Conservation (phyloP, 148 eudicot genomes). For the Vaccinium darrowii region DNA sequence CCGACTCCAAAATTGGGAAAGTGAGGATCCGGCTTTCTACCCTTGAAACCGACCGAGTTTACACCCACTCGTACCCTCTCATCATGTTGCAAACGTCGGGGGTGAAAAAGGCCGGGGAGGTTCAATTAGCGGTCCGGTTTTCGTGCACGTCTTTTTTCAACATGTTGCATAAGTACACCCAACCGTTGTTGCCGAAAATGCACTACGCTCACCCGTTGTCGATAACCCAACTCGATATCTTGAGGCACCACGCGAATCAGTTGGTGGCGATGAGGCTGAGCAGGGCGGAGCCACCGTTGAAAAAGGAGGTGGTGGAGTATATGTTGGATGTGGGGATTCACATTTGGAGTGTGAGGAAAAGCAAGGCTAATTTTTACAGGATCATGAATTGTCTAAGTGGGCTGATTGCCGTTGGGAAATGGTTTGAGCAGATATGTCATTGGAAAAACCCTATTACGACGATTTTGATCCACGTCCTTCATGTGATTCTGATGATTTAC, state of each 20-base stretch:
- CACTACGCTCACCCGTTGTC: slow-evolving; percentile 73
- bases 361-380: slow-evolving; percentile 66
- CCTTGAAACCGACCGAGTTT: slow-evolving; percentile 70
- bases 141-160: slow-evolving; percentile 63
- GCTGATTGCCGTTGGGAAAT: slow-evolving; percentile 45
- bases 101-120: slow-evolving; percentile 76
- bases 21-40: slow-evolving; percentile 76
- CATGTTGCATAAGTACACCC: slow-evolving; percentile 66
- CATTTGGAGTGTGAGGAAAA: slow-evolving; percentile 68
- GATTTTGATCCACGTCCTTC: slow-evolving; percentile 46
- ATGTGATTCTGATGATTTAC: slow-evolving; percentile 43
- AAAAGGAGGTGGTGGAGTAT: slow-evolving; percentile 64
- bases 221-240: slow-evolving; percentile 47
- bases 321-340: slow-evolving; percentile 69
- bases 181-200: slow-evolving; percentile 76
- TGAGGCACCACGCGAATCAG: slow-evolving; percentile 71
- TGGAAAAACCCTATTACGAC: slow-evolving; percentile 63
- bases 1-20: slow-evolving; percentile 64
- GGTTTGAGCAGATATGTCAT: slow-evolving; percentile 64
- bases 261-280: slow-evolving; percentile 51
- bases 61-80: slow-evolving; percentile 75
- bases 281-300: slow-evolving; percentile 71
- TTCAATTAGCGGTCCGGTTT: slow-evolving; percentile 74
- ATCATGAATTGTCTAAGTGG: slow-evolving; percentile 54
- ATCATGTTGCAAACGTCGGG: slow-evolving; percentile 61